A percentile compares a stretch with the other conserved stretches of the same genome.
Evolutionary conservation across 768 basidiomycete species (phyloP).

Genomic region (Serendipita vermifera): DNA sequence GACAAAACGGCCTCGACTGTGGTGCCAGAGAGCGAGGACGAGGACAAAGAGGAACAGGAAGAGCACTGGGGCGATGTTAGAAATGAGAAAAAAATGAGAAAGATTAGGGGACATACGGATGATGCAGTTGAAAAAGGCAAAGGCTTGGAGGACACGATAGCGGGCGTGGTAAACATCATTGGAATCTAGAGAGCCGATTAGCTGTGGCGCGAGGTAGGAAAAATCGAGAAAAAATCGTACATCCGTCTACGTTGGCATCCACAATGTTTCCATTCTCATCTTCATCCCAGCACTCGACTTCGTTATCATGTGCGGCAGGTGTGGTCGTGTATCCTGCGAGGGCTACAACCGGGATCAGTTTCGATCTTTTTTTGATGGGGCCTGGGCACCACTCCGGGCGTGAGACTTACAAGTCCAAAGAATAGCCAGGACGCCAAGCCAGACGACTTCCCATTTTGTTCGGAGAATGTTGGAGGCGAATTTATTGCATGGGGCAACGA

Average conservation of each 20-base stretch:
- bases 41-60: not conserved
- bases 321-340: not conserved
- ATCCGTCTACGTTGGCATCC: not conserved
- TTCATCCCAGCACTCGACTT: constrained; percentile 4
- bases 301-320: not conserved
- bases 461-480: not conserved
- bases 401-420: not conserved
- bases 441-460: constrained; percentile 2
- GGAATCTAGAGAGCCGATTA: not conserved
- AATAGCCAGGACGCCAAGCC: not conserved
- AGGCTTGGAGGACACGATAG: constrained; percentile 9
- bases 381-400: not conserved
- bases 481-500: not conserved
- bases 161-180: constrained; percentile 5
- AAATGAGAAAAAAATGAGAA: no score
- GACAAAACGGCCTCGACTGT: not conserved
- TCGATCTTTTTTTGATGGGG: not conserved
- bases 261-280: not conserved
- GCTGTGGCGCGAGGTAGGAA: not conserved
- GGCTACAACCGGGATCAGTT: not conserved
- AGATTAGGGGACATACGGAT: not conserved
- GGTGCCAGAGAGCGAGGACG: not conserved
- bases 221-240: not conserved
- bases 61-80: not conserved
- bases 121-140: constrained; percentile 9